phyloP scores from a whole-genome alignment of 345 rosid genomes.

The Citrus trifoliata region DNA sequence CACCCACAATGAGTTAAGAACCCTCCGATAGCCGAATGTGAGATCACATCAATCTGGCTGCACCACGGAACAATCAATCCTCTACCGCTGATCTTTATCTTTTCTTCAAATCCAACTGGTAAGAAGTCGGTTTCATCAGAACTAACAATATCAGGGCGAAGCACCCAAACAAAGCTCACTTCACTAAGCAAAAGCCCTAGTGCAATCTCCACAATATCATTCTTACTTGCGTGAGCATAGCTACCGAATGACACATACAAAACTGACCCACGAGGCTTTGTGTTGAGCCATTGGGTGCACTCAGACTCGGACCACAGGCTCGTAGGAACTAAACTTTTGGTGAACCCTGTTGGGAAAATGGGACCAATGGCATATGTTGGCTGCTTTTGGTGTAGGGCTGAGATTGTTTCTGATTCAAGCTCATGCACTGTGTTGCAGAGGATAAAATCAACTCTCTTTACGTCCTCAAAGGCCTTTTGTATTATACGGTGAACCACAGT shows the following conservation, averaged over 20 bases:
- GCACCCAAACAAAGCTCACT: slow-evolving; percentile 81
- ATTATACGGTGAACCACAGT: slow-evolving; percentile 58
- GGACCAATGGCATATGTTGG: slow-evolving; percentile 79
- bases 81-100: slow-evolving; percentile 37
- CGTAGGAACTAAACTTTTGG: slow-evolving; percentile 45
- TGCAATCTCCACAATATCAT: slow-evolving; percentile 59
- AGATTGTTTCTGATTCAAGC: slow-evolving; percentile 50
- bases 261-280: slow-evolving; percentile 59
- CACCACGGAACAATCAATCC: slow-evolving; percentile 76
- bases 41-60: slow-evolving; percentile 49
- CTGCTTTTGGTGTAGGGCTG: slow-evolving; percentile 38
- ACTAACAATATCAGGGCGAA: slow-evolving; percentile 73
- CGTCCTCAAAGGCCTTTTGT: slow-evolving; percentile 52
- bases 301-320: slow-evolving; percentile 85
- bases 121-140: slow-evolving; percentile 50
- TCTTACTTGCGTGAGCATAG: slow-evolving; percentile 57
- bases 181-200: slow-evolving; percentile 47
- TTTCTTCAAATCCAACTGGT: slow-evolving; percentile 47
- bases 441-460: slow-evolving; percentile 59
- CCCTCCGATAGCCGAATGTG: slow-evolving; percentile 69
- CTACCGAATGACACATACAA: slow-evolving; percentile 78
- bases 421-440: slow-evolving; percentile 69
- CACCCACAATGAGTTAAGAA: slow-evolving; percentile 86
- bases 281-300: slow-evolving; percentile 77
- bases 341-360: slow-evolving; percentile 49